These are phyloP conservation scores for Phytophthora quininea DNA, from an alignment of 352 stramenopile species.

Conservation along the genomic window DNA sequence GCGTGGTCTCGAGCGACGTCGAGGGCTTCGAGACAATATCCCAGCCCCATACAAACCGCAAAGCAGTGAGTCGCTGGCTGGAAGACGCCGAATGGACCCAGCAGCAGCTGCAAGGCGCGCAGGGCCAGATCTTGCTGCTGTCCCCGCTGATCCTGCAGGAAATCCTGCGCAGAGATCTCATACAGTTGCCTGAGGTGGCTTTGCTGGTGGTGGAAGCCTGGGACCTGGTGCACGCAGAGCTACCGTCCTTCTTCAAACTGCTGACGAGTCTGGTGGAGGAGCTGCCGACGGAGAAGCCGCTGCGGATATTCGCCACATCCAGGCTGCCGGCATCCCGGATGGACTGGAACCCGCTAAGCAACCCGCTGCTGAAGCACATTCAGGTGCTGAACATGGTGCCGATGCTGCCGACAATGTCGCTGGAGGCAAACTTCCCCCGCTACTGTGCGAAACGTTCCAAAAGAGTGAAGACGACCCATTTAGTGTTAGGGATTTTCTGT, in stretches of 20 bases:
- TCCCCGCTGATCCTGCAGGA: conserved; percentile 54
- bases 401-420: conserved; percentile 30
- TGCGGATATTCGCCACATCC: conserved; percentile 69
- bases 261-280: conserved; percentile 23
- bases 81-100: conserved; percentile 24
- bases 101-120: conserved; percentile 26
- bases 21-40: background rate
- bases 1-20: conserved; percentile 43
- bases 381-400: conserved; percentile 69
- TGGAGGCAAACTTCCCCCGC: conserved; percentile 40
- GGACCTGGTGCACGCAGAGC: conserved; percentile 64
- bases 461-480: background rate
- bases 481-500: conserved; percentile 63
- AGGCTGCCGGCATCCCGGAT: conserved; percentile 55
- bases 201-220: conserved; percentile 70
- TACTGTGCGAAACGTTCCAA: conserved; percentile 65
- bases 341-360: conserved; percentile 45
- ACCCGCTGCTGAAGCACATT: conserved; percentile 68
- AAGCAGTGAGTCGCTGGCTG: conserved; percentile 18
- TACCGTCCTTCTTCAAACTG: conserved; percentile 67
- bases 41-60: background rate
- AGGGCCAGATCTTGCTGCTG: conserved; percentile 44
- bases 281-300: conserved; percentile 5
- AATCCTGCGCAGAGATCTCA: conserved; percentile 33
- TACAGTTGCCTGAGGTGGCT: conserved; percentile 39